Percentiles rank a stretch among this genome's conserved stretches.
phyloP scores from a whole-genome alignment of 306 rosid genomes.

The Trichosanthes cucumerina region DNA sequence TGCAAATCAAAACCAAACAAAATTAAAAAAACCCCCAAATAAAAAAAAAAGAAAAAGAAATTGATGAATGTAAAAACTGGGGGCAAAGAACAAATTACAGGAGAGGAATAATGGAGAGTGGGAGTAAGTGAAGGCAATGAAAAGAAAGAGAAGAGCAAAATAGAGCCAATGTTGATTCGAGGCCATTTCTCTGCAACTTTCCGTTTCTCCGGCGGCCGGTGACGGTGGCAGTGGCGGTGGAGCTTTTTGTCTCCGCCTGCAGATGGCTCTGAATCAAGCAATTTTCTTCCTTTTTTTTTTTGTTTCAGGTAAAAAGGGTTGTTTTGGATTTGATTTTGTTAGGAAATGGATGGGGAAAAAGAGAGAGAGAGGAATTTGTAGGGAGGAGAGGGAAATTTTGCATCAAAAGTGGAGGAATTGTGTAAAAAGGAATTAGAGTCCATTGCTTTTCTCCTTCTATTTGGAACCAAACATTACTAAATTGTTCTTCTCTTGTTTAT shows the following conservation, averaged over 20 bases:
- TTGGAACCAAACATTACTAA: no score
- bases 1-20: neutral
- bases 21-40: neutral
- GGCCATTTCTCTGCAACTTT: constrained; percentile 25
- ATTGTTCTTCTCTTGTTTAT: neutral
- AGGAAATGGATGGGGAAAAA: neutral
- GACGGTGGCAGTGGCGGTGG: constrained; percentile 18
- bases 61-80: neutral
- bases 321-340: constrained; percentile 8
- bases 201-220: neutral
- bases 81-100: constrained; percentile 26
- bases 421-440: neutral
- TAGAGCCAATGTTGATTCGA: constrained; percentile 28
- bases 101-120: constrained; percentile 45
- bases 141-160: constrained; percentile 22
- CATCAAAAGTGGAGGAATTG: neutral
- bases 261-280: constrained; percentile 11
- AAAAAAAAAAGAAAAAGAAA: neutral
- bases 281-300: neutral
- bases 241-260: constrained; percentile 24
- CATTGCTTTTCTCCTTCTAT: neutral
- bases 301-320: neutral
- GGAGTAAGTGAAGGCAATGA: constrained; percentile 34
- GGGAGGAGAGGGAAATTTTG: constrained; percentile 13
- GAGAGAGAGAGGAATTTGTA: neutral